These are phyloP conservation scores for Aspergillus carbonarius DNA, from an alignment of 2,329 filamentous ascomycete genomes.

Conservation along the genomic window DNA sequence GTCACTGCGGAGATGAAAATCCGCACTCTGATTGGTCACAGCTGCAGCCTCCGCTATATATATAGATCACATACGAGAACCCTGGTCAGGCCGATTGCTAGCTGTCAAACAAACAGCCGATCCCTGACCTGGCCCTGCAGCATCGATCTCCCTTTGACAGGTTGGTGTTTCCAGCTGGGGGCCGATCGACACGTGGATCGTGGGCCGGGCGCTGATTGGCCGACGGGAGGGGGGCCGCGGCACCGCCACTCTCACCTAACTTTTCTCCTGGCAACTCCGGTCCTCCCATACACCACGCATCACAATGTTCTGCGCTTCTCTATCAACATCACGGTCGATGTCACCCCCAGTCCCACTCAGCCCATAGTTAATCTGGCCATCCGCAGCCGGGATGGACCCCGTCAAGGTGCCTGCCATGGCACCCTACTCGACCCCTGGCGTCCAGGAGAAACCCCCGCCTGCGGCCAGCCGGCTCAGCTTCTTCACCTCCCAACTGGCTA, in stretches of 20 bases:
- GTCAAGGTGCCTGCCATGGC: not conserved
- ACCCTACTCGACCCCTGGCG: not conserved
- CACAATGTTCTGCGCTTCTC: not conserved
- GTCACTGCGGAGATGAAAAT: not conserved
- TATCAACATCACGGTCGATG: not conserved
- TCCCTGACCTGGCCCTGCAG: too few relatives aligned
- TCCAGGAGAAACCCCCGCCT: not conserved
- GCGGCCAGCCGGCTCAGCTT: not conserved
- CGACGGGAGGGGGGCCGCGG: not conserved
- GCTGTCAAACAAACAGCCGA: too few relatives aligned
- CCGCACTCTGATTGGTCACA: not conserved
- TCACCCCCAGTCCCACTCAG: not conserved
- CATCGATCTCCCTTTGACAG: too few relatives aligned
- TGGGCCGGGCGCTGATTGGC: not conserved
- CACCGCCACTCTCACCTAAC: not conserved
- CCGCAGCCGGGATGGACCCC: not conserved
- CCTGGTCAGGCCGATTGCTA: too few relatives aligned
- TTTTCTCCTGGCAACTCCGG: not conserved
- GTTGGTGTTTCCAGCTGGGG: not conserved
- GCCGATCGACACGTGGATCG: not conserved
- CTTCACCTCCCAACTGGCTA: constrained; percentile 72
- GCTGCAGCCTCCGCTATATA: not conserved
- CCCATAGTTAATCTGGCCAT: not conserved
- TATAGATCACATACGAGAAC: not conserved
- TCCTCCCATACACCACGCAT: not conserved